A percentile compares a stretch with the other conserved stretches of the same genome.
Conservation (phyloP, 345 rosid species). For the Syzygium jambos region DNA sequence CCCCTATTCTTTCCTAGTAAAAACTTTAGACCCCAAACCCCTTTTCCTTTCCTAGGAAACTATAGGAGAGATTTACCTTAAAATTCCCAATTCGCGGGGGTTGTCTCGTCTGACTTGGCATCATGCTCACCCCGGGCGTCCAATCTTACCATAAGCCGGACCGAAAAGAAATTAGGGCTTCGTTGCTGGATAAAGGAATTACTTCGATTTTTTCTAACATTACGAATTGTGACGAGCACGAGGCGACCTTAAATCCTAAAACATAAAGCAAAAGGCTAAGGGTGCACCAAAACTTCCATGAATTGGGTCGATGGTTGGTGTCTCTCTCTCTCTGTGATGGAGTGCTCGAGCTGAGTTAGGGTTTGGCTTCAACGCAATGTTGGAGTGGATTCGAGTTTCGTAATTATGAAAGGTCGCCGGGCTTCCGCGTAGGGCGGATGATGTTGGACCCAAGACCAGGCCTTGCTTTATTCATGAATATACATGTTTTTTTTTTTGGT, state of each 20-base stretch:
- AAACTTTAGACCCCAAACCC: neutral
- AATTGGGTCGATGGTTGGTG: neutral
- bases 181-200: neutral
- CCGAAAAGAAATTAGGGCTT: neutral
- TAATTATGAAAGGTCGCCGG: neutral
- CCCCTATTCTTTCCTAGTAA: neutral
- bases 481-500: neutral
- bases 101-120: too few relatives aligned
- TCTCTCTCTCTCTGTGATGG: neutral
- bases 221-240: neutral
- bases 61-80: neutral
- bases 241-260: neutral
- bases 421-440: neutral
- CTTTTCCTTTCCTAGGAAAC: neutral
- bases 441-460: neutral
- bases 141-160: neutral
- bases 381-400: neutral
- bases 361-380: neutral
- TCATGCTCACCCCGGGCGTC: neutral
- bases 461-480: neutral
- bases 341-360: neutral
- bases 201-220: neutral
- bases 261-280: neutral
- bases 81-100: neutral
- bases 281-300: neutral